A percentile compares a stretch with the other conserved stretches of the same genome.
Conservation (phyloP, 805 yeast genomes). For the Torulaspora gathmanii region DNA sequence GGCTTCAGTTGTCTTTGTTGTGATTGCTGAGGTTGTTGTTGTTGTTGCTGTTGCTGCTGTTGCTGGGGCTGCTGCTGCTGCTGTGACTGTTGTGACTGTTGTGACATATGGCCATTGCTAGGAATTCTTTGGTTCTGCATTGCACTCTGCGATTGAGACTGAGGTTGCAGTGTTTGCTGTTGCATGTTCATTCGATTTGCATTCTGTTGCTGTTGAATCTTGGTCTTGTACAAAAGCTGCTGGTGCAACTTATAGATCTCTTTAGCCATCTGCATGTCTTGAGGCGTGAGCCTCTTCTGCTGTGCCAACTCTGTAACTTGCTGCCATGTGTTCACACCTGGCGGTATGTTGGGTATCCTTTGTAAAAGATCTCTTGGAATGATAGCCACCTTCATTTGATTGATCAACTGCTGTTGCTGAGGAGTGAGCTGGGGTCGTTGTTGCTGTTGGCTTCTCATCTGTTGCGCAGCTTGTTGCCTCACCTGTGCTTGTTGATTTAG, state of each 20-base stretch:
- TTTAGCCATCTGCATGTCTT: constrained; percentile 54
- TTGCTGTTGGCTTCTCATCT: constrained; percentile 33
- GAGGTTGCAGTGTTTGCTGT: constrained; percentile 27
- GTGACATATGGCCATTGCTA: constrained; percentile 1
- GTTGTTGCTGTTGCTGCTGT: constrained; percentile 34
- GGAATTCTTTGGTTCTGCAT: constrained; percentile 27
- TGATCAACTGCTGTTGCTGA: constrained; percentile 39
- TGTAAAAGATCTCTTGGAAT: constrained; percentile 65
- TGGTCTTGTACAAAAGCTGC: constrained; percentile 48
- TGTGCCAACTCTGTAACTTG: constrained; percentile 62
- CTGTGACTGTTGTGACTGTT: constrained; percentile 22
- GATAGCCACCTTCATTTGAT: constrained; percentile 56
- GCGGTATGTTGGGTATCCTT: constrained; percentile 72
- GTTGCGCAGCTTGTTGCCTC: constrained; percentile 48
- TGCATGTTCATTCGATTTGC: constrained; percentile 36
- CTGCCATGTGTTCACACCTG: constrained; percentile 75
- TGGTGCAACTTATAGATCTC: constrained; percentile 65
- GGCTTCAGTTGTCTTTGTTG: constrained; percentile 25
- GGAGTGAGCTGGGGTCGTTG: constrained; percentile 28
- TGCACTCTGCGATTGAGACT: constrained; percentile 14
- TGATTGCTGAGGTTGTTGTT: constrained; percentile 36
- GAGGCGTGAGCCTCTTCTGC: constrained; percentile 53
- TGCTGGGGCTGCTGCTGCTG: constrained; percentile 32
- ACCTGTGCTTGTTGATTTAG: constrained; percentile 49
- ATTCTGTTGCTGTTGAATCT: constrained; percentile 43